Evolutionary conservation across 768 basidiomycete species (phyloP), one percentile per base, ranked within the genome.

Genomic region (Mrakia gelida): DNA sequence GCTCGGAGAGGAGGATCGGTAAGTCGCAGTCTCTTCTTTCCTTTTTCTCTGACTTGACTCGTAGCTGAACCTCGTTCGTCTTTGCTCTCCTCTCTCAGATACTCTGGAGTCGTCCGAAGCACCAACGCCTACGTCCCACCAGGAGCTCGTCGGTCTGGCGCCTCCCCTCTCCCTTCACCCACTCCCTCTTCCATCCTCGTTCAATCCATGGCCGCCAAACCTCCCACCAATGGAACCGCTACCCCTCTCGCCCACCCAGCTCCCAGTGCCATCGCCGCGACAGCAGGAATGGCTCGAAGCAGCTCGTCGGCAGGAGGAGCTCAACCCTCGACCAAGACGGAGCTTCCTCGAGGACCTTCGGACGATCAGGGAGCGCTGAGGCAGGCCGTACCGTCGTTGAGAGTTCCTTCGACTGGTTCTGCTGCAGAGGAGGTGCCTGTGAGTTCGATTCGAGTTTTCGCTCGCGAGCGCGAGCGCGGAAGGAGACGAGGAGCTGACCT

Each of bases 1-100:
- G 1, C 65, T 87, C 77, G 94, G 95, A 83, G 97, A 99, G 86
- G 97, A 99, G 85, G 96, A 98, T 86, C 95, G 93, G 96, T 98
- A 80, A 82, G 89, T 45, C 34, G n/a, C 38, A n/a, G 10, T 18
- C 59, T 43, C 49, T 18, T 68, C 9, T 26, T 7, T 56, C 30
- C 11, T 45, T 13, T 45, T 10, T 45, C 45, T 63, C 79, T 38
- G 11, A 11, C 28, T 65, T 26, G 63, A 11, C 26, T 73, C 4
- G 1, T 74, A 5, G 26, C 63, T 30, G 41, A 63, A 30, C 78
- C 79, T 84, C 73, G 83, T 84, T 79, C 84, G 30, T 18, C 68
- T 78, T 63, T 76, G n/a, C 1, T 26, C 11, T 30, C 21, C 61
- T 71, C 75, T 77, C 77, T 61, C 82, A 97, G 95, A 85, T 98